These are phyloP conservation scores for Tylopilus vinaceipallidus DNA, from an alignment of 768 basidiomycete genomes.

Conservation along the genomic window DNA sequence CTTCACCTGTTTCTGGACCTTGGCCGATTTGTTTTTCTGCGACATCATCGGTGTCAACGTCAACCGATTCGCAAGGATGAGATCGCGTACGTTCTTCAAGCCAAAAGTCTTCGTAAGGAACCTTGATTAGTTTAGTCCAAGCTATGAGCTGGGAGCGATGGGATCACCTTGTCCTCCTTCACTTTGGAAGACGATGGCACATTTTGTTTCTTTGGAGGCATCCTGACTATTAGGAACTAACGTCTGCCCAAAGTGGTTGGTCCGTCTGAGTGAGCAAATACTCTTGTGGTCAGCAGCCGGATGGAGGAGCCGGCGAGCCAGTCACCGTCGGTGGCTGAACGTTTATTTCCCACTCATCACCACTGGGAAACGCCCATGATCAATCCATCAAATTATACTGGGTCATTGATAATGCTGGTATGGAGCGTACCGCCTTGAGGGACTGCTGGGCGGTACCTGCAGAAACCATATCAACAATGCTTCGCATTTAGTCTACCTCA, in stretches of 20 bases:
- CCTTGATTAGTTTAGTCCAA: constrained; percentile 30
- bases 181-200: constrained; percentile 58
- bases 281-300: no score
- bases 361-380: background rate
- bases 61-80: constrained; percentile 4
- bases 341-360: no score
- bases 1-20: constrained; percentile 84
- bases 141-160: constrained; percentile 8
- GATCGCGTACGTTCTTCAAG: constrained; percentile 72
- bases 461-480: constrained; percentile 10
- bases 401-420: background rate
- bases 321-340: no score
- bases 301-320: no score
- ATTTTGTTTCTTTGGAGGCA: constrained; percentile 83
- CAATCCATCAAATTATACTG: background rate
- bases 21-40: constrained; percentile 93
- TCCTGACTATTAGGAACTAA: constrained; percentile 25
- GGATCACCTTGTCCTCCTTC: constrained; percentile 77
- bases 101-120: constrained; percentile 68
- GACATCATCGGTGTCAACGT: constrained; percentile 5
- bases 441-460: background rate
- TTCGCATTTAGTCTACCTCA: background rate
- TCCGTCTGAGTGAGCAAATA: no score
- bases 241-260: no score
- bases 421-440: constrained; percentile 3